Percentiles rank a stretch among this genome's conserved stretches.
Conservation (phyloP, 2,329 filamentous ascomycete genomes). For the Cladosporium sp. region DNA sequence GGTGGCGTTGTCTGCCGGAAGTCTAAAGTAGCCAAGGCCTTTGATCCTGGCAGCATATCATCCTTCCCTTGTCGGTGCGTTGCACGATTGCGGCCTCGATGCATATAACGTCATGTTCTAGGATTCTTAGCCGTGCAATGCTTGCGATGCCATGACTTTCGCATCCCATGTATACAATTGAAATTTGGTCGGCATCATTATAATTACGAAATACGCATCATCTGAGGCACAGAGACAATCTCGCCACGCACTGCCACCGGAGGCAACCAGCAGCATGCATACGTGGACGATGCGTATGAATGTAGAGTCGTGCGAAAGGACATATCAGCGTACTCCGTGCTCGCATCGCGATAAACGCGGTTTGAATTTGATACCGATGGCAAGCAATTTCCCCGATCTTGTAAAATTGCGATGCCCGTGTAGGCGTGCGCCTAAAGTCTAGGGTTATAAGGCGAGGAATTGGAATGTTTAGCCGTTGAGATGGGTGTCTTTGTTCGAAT, state of each 20-base stretch:
- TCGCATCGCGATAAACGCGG: neutral
- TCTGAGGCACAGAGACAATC: neutral
- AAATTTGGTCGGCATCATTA: no score
- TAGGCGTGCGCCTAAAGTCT: neutral
- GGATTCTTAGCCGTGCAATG: neutral
- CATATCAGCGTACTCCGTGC: neutral
- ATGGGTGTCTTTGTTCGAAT: neutral
- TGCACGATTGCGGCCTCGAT: neutral
- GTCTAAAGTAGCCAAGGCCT: neutral
- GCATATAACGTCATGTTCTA: neutral
- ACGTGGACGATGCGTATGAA: neutral
- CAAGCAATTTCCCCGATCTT: neutral
- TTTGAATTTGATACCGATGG: neutral
- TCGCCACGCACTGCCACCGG: neutral
- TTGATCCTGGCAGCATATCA: conserved; percentile 2
- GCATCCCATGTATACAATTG: neutral
- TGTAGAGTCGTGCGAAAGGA: neutral
- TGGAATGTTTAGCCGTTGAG: neutral
- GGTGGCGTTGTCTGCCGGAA: neutral
- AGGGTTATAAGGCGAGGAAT: neutral
- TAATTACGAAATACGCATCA: neutral
- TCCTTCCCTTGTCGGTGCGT: neutral
- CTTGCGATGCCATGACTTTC: neutral
- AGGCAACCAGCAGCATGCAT: neutral
- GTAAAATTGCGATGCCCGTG: neutral